A percentile compares a stretch with the other conserved stretches of the same genome.
Evolutionary conservation across 129 eudicot species (phyloP).

Genomic region (Ambrosia artemisiifolia): DNA sequence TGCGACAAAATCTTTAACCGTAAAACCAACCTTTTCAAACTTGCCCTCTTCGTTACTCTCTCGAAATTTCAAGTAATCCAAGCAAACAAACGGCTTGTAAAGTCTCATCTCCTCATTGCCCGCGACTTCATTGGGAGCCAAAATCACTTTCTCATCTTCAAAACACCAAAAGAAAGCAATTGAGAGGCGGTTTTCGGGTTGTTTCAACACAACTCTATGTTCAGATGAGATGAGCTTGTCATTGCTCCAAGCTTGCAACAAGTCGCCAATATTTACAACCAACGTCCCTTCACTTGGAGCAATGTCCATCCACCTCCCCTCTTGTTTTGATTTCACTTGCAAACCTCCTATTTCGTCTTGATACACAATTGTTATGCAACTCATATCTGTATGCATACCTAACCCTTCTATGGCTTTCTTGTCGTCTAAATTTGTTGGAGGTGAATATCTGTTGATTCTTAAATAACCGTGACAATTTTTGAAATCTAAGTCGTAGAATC

Average conservation of each 20-base stretch:
- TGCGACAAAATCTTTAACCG: slow-evolving; percentile 62
- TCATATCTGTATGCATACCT: slow-evolving; percentile 85
- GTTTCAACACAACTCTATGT: slow-evolving; percentile 61
- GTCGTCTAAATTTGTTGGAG: slow-evolving; percentile 40
- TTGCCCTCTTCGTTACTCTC: slow-evolving; percentile 63
- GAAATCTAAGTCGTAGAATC: slow-evolving; percentile 54
- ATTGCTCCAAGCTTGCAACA: slow-evolving; percentile 87
- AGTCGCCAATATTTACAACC: slow-evolving; percentile 69
- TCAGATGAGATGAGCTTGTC: slow-evolving; percentile 60
- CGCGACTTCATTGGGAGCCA: slow-evolving; percentile 58
- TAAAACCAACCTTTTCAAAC: slow-evolving; percentile 76
- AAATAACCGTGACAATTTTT: slow-evolving; percentile 66
- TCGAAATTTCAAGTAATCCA: slow-evolving; percentile 61
- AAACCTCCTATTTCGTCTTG: slow-evolving; percentile 75
- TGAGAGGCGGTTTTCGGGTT: slow-evolving; percentile 47
- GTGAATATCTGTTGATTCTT: slow-evolving; percentile 61
- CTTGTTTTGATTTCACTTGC: slow-evolving; percentile 62
- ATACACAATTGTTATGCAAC: slow-evolving; percentile 69
- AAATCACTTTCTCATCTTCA: slow-evolving; percentile 71
- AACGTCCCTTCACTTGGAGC: slow-evolving; percentile 63
- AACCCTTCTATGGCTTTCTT: slow-evolving; percentile 60
- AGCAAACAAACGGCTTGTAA: slow-evolving; percentile 61
- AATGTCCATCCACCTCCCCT: slow-evolving; percentile 68
- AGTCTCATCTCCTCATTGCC: slow-evolving; percentile 38
- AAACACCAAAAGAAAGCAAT: slow-evolving; percentile 86